These are phyloP conservation scores for Solanum rostratum DNA, from an alignment of 257 asterid species.

Conservation along the genomic window DNA sequence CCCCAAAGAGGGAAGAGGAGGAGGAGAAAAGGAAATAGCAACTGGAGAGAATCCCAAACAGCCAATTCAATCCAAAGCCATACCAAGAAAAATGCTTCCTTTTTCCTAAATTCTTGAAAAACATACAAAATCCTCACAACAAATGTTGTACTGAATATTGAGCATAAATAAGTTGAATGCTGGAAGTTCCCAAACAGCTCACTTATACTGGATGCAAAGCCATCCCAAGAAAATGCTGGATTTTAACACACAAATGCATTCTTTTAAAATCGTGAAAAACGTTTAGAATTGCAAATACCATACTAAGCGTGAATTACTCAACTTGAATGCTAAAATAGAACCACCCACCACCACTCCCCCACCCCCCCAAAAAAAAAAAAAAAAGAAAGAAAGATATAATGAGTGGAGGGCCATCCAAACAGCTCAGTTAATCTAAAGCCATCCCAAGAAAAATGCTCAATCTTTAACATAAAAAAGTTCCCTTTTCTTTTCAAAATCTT, in stretches of 20 bases:
- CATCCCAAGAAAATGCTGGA: not conserved
- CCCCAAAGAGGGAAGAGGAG: not conserved
- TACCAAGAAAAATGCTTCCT: not conserved
- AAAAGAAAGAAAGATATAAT: not conserved
- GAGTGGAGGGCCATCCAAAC: constrained; percentile 5
- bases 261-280: not conserved
- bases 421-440: not conserved
- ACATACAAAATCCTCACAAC: not conserved
- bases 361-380: too few species aligned
- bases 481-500: not conserved
- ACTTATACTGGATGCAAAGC: not conserved
- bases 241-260: not conserved
- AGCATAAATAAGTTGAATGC: not conserved
- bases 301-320: not conserved
- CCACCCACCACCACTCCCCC: too few species aligned
- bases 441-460: not conserved
- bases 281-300: not conserved
- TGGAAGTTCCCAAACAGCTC: not conserved
- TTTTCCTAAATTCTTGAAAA: not conserved
- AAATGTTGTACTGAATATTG: not conserved
- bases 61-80: not conserved
- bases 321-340: not conserved
- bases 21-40: not conserved
- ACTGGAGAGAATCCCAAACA: not conserved
- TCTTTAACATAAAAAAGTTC: not conserved